Evolutionary conservation across 192 early-diverging fungal genomes (phyloP), one percentile per base, ranked within the genome.

Genomic region (Backusella macrospora): DNA sequence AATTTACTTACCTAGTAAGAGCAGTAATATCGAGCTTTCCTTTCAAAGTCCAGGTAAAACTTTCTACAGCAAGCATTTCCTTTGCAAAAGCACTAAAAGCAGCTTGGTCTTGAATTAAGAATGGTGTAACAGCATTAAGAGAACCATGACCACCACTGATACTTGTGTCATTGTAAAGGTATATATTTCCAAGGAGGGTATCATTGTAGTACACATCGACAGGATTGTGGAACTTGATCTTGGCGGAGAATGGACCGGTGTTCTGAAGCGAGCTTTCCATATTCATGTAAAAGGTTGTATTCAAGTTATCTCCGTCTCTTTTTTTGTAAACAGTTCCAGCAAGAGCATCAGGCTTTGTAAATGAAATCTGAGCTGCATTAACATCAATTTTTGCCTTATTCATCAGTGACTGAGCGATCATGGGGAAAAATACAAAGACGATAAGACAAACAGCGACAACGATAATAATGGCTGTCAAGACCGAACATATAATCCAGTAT

Each of bases 401-500:
- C 48, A 88, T 77, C 15, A 83, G 80, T 8, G 70, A 45, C 71
- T 86, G 84, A 34, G 86, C 88, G 64, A 88, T 73, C 73, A 75
- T 76, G 16, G 88, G 88, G 72, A 89, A 76, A 63, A 87, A 80
- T 1, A 88, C 88, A 71, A 86, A 87, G 34, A 90, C 67, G 4
- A 63, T 68, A 0, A 90, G 44, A 12, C 78, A 79, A 18, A 88
- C 80, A 12, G 84, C 76, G 29, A 87, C 80, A 9, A 81, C 68
- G n/a, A 82, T 62, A 34, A 78, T 49, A 52, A 90, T 79, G 23
- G 81, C 73, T 6, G 76, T 81, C 29, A 84, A 37, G 39, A 84
- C 75, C 15, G 80, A 79, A 72, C 87, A 90, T 69, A 88, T 82
- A 65, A 81, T 81, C 83, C 88, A 88, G 66, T 81, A 88, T 59